Evolutionary conservation across 2,329 filamentous ascomycete species (phyloP).

Genomic region (Colletotrichum godetiae): DNA sequence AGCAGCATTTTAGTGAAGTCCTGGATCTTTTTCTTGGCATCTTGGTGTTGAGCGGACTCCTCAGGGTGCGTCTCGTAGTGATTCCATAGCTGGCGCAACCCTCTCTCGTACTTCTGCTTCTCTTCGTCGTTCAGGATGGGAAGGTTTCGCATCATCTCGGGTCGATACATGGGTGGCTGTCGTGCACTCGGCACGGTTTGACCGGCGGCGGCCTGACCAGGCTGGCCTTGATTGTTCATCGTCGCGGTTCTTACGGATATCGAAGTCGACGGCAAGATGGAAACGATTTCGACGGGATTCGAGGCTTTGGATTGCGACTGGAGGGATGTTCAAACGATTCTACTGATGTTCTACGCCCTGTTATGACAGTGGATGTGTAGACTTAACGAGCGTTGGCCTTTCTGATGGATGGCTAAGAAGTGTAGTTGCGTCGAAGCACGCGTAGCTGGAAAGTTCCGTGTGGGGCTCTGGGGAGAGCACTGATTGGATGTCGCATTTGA

Average conservation of each 20-base stretch:
- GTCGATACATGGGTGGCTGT: slow-evolving; percentile 58
- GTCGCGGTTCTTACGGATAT: background rate
- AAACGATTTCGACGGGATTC: background rate
- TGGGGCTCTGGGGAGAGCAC: background rate
- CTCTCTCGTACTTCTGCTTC: slow-evolving; percentile 68
- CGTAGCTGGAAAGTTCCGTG: slow-evolving; percentile 34
- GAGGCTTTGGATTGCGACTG: background rate
- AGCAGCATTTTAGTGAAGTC: slow-evolving; percentile 71
- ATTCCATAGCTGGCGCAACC: slow-evolving; percentile 65
- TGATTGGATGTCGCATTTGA: slow-evolving; percentile 23
- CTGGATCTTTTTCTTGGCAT: slow-evolving; percentile 66
- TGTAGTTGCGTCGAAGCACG: slow-evolving; percentile 23
- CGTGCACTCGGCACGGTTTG: slow-evolving; percentile 41
- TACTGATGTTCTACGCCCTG: background rate
- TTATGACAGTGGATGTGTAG: background rate
- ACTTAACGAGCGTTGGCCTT: background rate
- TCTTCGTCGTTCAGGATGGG: slow-evolving; percentile 64
- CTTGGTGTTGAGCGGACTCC: slow-evolving; percentile 60
- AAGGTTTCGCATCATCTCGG: slow-evolving; percentile 63
- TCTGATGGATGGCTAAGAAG: background rate
- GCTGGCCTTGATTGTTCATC: slow-evolving; percentile 37
- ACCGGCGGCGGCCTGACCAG: slow-evolving; percentile 35
- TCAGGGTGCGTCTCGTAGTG: slow-evolving; percentile 60
- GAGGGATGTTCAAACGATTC: background rate
- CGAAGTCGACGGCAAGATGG: background rate